These are phyloP conservation scores for Pythium utonaiense DNA, from an alignment of 352 stramenopile genomes.

Conservation along the genomic window DNA sequence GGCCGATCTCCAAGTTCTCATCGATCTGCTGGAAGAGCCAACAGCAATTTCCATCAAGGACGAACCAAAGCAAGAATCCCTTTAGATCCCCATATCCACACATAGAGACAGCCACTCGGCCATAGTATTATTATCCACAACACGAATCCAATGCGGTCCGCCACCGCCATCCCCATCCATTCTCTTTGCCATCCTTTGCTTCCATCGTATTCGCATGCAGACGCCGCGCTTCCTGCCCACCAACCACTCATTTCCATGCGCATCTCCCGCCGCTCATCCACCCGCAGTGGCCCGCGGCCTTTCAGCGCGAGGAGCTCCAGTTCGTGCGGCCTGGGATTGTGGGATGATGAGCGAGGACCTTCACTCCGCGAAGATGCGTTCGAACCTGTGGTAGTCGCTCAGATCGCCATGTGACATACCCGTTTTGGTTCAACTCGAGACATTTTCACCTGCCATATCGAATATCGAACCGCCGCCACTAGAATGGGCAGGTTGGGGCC, in stretches of 20 bases:
- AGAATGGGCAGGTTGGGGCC: no score
- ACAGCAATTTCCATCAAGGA: conserved; percentile 8
- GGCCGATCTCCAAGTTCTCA: conserved; percentile 16
- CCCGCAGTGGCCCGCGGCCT: background rate
- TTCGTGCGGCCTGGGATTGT: background rate
- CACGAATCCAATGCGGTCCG: background rate
- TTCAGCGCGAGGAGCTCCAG: background rate
- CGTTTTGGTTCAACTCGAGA: background rate
- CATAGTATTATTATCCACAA: conserved; percentile 3
- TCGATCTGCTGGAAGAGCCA: conserved; percentile 14
- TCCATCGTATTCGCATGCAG: background rate
- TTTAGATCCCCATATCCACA: background rate
- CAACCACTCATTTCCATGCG: background rate
- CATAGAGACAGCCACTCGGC: background rate
- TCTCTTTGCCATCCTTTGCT: background rate
- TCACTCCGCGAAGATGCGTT: background rate
- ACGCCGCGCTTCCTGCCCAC: background rate
- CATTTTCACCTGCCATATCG: background rate
- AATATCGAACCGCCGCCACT: background rate
- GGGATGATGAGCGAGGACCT: background rate
- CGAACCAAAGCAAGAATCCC: conserved; percentile 3
- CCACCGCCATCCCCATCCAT: background rate
- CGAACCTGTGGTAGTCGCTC: background rate
- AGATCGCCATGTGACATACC: background rate
- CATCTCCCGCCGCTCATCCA: background rate